A percentile compares a stretch with the other conserved stretches of the same genome.
phyloP scores from a whole-genome alignment of 495 filamentous ascomycete genomes.

The Neurospora tetrasperma region DNA sequence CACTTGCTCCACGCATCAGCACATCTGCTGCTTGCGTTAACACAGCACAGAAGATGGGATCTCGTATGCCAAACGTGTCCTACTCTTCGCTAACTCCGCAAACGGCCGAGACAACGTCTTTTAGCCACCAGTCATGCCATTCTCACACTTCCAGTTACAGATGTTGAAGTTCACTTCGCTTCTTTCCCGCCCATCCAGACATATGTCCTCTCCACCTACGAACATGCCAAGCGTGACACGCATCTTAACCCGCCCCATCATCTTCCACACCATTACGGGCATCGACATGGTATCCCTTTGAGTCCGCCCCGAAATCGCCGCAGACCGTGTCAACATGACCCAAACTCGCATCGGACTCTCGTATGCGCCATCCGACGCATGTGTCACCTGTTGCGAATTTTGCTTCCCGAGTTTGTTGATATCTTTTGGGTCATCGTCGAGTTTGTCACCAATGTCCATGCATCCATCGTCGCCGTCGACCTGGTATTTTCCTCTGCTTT shows the following conservation, averaged over 20 bases:
- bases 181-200: slow-evolving; percentile 35
- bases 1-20: neutral
- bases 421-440: slow-evolving; percentile 35
- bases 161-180: slow-evolving; percentile 42
- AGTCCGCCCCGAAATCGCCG: slow-evolving; percentile 17
- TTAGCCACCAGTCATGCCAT: slow-evolving; percentile 44
- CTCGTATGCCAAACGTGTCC: slow-evolving; percentile 16
- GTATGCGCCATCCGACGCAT: slow-evolving; percentile 26
- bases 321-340: slow-evolving; percentile 4
- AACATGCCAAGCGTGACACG: slow-evolving; percentile 21
- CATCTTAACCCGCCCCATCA: slow-evolving; percentile 12
- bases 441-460: slow-evolving; percentile 31
- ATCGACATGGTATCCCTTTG: slow-evolving; percentile 31
- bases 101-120: slow-evolving; percentile 45
- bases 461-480: slow-evolving; percentile 38
- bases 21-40: neutral
- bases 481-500: slow-evolving; percentile 40
- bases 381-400: slow-evolving; percentile 13
- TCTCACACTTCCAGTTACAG: slow-evolving; percentile 20
- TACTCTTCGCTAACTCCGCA: slow-evolving; percentile 48
- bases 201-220: slow-evolving; percentile 9
- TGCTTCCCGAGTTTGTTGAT: slow-evolving; percentile 34
- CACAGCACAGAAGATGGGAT: slow-evolving; percentile 7
- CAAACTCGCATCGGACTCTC: slow-evolving; percentile 8
- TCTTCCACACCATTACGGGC: slow-evolving; percentile 31